Evolutionary conservation across 1,139 yeast genomes (phyloP).

Genomic region (Candida labiduridarum): DNA sequence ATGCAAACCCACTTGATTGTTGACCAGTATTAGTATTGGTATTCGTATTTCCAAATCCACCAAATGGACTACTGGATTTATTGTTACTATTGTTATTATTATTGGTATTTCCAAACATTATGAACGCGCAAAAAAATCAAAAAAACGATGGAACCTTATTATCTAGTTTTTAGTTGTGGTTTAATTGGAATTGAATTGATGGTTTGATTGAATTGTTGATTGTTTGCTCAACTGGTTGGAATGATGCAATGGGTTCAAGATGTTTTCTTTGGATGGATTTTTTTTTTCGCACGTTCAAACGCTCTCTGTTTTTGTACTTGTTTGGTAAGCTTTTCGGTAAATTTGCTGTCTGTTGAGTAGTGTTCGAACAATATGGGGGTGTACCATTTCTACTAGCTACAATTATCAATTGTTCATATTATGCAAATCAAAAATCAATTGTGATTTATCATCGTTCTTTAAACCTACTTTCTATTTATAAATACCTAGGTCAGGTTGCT

Average conservation of each 20-base stretch:
- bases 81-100: conserved; percentile 1
- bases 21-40: neutral
- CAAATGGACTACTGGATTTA: conserved; percentile 7
- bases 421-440: no score
- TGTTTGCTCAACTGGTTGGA: neutral
- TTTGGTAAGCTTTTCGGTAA: no score
- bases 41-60: conserved; percentile 13
- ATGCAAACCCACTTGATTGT: conserved; percentile 7
- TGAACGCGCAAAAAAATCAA: neutral
- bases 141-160: neutral
- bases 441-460: no score
- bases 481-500: neutral
- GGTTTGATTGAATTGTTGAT: neutral
- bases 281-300: neutral
- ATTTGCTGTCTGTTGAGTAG: no score
- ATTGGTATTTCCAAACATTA: conserved; percentile 10
- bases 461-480: no score
- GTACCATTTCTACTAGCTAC: no score
- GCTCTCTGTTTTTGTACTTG: neutral
- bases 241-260: neutral
- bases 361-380: no score
- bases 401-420: no score
- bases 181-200: neutral
- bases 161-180: neutral
- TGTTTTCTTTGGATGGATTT: neutral